Percentiles rank a stretch among this genome's conserved stretches.
Conservation (phyloP, 2,329 filamentous ascomycete species). For the Hypoxylon sp. region DNA sequence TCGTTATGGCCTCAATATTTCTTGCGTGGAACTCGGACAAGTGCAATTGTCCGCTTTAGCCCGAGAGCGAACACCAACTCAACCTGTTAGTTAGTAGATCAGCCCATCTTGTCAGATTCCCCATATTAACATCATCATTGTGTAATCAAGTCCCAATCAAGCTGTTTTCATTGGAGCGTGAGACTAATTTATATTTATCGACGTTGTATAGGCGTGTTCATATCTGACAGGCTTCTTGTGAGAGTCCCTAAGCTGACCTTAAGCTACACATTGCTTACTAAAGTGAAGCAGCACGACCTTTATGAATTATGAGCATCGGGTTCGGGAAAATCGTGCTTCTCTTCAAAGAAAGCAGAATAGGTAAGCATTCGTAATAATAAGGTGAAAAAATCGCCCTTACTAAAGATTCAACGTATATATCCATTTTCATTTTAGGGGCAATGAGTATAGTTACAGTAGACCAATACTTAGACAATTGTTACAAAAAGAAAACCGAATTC, state of each 20-base stretch:
- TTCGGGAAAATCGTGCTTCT: neutral
- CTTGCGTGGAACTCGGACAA: slow-evolving; percentile 43
- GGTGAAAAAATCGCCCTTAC: no score
- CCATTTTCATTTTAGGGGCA: no score
- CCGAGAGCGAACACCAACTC: slow-evolving; percentile 10
- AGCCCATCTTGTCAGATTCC: slow-evolving; percentile 21
- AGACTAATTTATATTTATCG: neutral
- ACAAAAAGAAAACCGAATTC: no score
- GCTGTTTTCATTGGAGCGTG: neutral
- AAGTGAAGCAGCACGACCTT: neutral
- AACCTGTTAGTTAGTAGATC: neutral
- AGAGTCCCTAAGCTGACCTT: neutral
- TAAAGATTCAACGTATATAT: no score
- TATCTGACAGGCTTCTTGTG: neutral
- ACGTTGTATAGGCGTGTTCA: neutral
- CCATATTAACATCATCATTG: slow-evolving; percentile 20
- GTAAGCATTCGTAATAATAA: neutral
- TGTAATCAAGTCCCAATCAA: neutral
- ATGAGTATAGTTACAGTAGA: no score
- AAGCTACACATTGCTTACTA: neutral
- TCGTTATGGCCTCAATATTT: neutral
- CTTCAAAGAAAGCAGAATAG: neutral
- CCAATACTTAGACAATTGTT: no score
- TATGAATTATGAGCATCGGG: neutral
- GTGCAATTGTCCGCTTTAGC: slow-evolving; percentile 40